Conservation (phyloP, 2,329 filamentous ascomycete species). For the Didymella pomorum region DNA sequence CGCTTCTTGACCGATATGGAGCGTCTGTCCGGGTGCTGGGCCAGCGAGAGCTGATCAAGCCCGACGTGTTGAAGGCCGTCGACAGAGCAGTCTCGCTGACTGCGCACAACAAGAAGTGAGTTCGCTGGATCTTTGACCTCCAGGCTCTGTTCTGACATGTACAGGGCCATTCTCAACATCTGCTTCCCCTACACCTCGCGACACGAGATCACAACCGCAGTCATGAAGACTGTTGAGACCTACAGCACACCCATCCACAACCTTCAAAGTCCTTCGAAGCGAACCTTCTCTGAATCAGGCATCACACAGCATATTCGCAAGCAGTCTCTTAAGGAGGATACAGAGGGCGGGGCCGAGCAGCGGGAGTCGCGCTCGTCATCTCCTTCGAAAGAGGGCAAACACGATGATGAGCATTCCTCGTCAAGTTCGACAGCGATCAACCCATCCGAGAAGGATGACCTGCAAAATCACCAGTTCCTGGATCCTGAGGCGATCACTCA, state of each 20-base stretch:
- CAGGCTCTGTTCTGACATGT: conserved; percentile 11
- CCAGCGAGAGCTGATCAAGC: conserved; percentile 81
- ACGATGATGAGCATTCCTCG: conserved; percentile 42
- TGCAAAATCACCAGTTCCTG: conserved; percentile 48
- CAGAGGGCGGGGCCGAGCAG: conserved; percentile 39
- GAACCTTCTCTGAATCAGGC: conserved; percentile 84
- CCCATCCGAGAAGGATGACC: conserved; percentile 44
- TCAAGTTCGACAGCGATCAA: conserved; percentile 52
- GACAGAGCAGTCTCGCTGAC: conserved; percentile 88
- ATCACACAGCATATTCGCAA: conserved; percentile 83
- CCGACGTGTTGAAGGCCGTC: conserved; percentile 87
- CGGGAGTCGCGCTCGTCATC: conserved; percentile 45
- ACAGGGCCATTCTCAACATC: conserved; percentile 79
- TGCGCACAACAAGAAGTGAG: conserved; percentile 80
- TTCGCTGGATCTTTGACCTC: background rate
- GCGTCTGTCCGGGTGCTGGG: conserved; percentile 86
- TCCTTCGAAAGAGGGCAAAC: conserved; percentile 47
- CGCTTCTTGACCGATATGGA: conserved; percentile 90
- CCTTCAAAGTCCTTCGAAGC: conserved; percentile 63
- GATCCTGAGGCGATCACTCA: conserved; percentile 89
- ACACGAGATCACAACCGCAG: conserved; percentile 91
- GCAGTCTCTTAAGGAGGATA: conserved; percentile 53
- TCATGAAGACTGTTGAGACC: conserved; percentile 85
- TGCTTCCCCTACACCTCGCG: conserved; percentile 98
- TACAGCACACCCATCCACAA: conserved; percentile 74